phyloP scores from a whole-genome alignment of 2,329 filamentous ascomycete genomes.

The Aspergillus transmontanensis region DNA sequence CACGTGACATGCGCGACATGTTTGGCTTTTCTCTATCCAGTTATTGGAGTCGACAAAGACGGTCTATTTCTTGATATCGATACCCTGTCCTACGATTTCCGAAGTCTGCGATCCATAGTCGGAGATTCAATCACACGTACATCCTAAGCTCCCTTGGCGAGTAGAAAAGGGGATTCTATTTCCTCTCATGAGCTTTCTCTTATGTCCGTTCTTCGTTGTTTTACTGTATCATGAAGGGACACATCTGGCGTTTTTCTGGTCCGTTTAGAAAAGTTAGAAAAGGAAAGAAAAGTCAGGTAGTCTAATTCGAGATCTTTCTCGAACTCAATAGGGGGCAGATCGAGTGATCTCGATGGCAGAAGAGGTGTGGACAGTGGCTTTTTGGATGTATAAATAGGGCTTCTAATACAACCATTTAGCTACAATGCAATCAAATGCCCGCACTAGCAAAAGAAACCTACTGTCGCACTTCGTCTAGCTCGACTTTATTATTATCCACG shows the following conservation, averaged over 20 bases:
- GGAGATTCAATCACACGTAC: neutral
- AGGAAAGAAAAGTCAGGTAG: neutral
- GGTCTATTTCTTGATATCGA: constrained; percentile 29
- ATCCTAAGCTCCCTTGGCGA: neutral
- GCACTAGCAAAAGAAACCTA: neutral
- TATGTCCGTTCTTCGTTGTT: neutral
- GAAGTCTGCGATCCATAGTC: neutral
- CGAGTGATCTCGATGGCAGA: neutral
- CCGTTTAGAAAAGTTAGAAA: constrained; percentile 12
- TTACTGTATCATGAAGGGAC: constrained; percentile 10
- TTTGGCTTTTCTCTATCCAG: constrained; percentile 7
- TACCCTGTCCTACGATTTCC: constrained; percentile 27
- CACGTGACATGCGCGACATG: constrained; percentile 13
- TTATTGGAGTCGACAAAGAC: constrained; percentile 15
- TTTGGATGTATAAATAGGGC: neutral
- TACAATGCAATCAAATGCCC: neutral
- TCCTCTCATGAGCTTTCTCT: constrained; percentile 1
- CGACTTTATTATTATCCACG: neutral
- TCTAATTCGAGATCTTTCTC: neutral
- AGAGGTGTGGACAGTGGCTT: neutral
- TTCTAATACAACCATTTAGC: neutral
- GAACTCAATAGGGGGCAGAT: neutral
- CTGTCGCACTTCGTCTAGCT: neutral
- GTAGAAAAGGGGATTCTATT: constrained; percentile 2
- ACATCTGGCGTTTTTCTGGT: constrained; percentile 22